These are phyloP conservation scores for Citrus sp. DNA, from an alignment of 345 rosid species.

Conservation along the genomic window DNA sequence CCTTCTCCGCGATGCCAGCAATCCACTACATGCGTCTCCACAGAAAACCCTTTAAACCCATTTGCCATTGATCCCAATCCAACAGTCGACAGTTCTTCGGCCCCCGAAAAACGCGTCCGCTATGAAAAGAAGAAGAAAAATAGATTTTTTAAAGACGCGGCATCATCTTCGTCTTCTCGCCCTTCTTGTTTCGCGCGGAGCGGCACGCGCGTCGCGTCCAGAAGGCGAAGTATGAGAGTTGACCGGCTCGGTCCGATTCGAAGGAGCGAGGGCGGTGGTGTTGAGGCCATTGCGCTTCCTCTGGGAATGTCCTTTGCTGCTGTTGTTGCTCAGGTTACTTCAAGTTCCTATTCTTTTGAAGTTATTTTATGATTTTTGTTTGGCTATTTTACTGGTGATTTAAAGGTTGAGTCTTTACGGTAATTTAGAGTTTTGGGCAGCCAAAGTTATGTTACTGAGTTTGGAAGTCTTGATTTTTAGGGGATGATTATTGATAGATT, in stretches of 20 bases:
- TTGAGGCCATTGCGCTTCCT: slow-evolving; percentile 75
- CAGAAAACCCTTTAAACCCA: slow-evolving; percentile 12
- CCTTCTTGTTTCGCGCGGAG: slow-evolving; percentile 22
- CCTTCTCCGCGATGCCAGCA: slow-evolving; percentile 1
- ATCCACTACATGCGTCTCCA: not conserved
- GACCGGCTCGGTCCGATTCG: slow-evolving; percentile 36
- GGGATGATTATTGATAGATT: not conserved
- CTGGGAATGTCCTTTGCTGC: slow-evolving; percentile 96
- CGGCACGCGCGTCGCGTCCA: slow-evolving; percentile 26
- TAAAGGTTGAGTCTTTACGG: not conserved
- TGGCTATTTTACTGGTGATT: slow-evolving; percentile 3
- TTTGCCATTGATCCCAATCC: slow-evolving; percentile 21
- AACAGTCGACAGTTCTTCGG: not conserved
- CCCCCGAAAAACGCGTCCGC: not conserved
- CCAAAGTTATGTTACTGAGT: not conserved
- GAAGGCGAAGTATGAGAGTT: slow-evolving; percentile 38
- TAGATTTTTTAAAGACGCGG: slow-evolving; percentile 17
- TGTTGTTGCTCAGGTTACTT: slow-evolving; percentile 72
- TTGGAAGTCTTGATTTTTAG: not conserved
- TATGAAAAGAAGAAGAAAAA: slow-evolving; percentile 30
- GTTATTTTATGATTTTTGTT: not conserved
- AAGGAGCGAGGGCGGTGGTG: slow-evolving; percentile 26
- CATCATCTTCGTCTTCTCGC: slow-evolving; percentile 33
- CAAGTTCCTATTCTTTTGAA: slow-evolving; percentile 9
- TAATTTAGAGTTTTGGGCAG: not conserved